These are phyloP conservation scores for Raffaelea arxii DNA, from an alignment of 2,329 filamentous ascomycete species.

Conservation along the genomic window DNA sequence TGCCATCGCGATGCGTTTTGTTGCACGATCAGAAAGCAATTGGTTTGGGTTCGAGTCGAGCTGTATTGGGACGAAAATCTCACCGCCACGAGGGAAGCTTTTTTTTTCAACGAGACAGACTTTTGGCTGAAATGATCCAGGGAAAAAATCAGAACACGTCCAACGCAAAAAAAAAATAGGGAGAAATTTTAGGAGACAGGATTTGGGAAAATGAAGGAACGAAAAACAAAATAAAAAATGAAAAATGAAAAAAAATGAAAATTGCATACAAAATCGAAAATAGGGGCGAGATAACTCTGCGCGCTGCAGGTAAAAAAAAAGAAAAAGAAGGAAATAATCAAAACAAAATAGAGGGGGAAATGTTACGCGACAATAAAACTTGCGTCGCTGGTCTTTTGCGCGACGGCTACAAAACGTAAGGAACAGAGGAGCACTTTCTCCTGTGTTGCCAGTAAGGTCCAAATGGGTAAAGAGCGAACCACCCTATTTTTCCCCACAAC, in stretches of 20 bases:
- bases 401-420: slow-evolving; percentile 7
- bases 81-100: no score
- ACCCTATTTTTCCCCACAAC: no score
- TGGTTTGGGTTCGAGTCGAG: not conserved
- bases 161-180: not conserved
- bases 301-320: not conserved
- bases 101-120: no score
- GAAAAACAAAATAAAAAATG: not conserved
- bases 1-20: slow-evolving; percentile 10
- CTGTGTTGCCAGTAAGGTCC: no score
- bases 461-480: no score
- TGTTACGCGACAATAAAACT: slow-evolving; percentile 8
- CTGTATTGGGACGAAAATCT: no score
- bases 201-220: no score
- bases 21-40: no score
- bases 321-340: not conserved
- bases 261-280: not conserved
- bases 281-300: no score
- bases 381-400: slow-evolving; percentile 3
- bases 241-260: not conserved
- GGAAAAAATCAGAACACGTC: not conserved
- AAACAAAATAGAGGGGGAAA: slow-evolving; percentile 6
- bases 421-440: no score
- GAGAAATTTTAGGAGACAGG: no score
- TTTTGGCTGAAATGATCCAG: not conserved